A percentile compares a stretch with the other conserved stretches of the same genome.
Evolutionary conservation across 2,329 filamentous ascomycete species (phyloP).

Genomic region (Colletotrichum orbiculare): DNA sequence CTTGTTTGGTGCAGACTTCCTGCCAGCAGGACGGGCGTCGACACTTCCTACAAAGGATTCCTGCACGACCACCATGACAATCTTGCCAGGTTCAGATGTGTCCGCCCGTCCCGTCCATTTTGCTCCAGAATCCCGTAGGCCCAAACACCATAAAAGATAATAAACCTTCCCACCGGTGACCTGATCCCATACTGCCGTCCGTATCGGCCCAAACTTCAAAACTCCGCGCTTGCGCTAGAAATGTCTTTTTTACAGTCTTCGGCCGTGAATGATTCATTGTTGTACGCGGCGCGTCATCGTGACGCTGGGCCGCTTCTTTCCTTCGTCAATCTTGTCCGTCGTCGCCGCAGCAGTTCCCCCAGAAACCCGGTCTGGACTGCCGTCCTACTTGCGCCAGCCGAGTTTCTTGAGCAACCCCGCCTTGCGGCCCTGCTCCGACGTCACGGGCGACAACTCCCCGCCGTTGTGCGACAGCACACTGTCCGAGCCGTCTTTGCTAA

Average conservation of each 20-base stretch:
- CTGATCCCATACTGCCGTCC: neutral
- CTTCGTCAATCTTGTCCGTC: neutral
- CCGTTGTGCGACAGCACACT: constrained; percentile 47
- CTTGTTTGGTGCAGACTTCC: neutral
- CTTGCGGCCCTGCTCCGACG: constrained; percentile 24
- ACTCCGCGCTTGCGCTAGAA: constrained; percentile 36
- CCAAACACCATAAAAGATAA: neutral
- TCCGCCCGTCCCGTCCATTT: constrained; percentile 3
- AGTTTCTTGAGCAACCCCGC: constrained; percentile 28
- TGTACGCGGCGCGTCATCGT: constrained; percentile 4
- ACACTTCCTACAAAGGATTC: neutral
- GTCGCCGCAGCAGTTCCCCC: too few relatives aligned
- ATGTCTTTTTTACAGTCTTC: constrained; percentile 29
- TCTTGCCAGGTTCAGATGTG: neutral
- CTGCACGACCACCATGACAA: neutral
- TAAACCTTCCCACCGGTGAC: neutral
- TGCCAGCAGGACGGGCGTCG: constrained; percentile 12
- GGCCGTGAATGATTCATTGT: constrained; percentile 30
- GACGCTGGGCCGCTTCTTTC: neutral
- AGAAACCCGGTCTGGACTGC: neutral
- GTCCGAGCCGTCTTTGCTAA: constrained; percentile 51
- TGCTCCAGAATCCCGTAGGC: neutral
- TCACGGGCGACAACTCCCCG: constrained; percentile 38
- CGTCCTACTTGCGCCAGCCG: constrained; percentile 31
- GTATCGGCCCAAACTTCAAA: constrained; percentile 1